Evolutionary conservation across 2,329 filamentous ascomycete genomes (phyloP).

Genomic region (Conoideocrella luteorostrata): DNA sequence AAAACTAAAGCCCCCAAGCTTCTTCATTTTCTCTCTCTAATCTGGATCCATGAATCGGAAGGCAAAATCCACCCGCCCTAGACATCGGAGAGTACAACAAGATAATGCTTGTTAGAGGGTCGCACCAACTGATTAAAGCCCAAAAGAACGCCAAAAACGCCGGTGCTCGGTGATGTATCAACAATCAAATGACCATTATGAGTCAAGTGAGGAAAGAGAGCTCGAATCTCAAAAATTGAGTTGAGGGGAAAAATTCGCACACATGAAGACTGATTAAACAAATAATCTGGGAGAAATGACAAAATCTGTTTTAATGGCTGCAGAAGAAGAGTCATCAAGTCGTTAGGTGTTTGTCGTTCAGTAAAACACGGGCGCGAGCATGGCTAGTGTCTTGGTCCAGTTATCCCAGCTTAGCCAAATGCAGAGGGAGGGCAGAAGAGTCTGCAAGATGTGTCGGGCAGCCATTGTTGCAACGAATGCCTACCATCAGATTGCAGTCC

Average conservation of each 20-base stretch:
- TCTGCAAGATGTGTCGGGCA: constrained; percentile 18
- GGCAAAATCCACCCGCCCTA: too few relatives aligned
- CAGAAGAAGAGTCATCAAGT: constrained; percentile 13
- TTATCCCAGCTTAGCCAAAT: constrained; percentile 11
- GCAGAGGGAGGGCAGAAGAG: constrained; percentile 11
- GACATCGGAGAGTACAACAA: too few relatives aligned
- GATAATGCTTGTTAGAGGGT: too few relatives aligned
- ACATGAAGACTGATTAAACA: constrained; percentile 3
- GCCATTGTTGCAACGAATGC: not conserved
- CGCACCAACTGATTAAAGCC: not conserved
- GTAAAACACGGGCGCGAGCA: constrained; percentile 5
- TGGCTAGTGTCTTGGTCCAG: constrained; percentile 9
- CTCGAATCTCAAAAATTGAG: constrained; percentile 8
- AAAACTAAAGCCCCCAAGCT: too few relatives aligned
- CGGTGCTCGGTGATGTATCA: constrained; percentile 21
- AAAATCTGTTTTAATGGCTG: constrained; percentile 3
- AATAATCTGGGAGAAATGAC: not conserved
- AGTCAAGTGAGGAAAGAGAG: constrained; percentile 11
- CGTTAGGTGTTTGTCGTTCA: constrained; percentile 9
- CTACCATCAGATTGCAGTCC: constrained; percentile 19
- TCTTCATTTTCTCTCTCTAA: too few relatives aligned
- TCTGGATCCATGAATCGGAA: too few relatives aligned
- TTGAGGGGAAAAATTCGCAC: not conserved
- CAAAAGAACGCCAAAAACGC: constrained; percentile 18
- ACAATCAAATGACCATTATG: constrained; percentile 2